phyloP scores from a whole-genome alignment of 2,329 filamentous ascomycete species.

The Colletotrichum sublineola region DNA sequence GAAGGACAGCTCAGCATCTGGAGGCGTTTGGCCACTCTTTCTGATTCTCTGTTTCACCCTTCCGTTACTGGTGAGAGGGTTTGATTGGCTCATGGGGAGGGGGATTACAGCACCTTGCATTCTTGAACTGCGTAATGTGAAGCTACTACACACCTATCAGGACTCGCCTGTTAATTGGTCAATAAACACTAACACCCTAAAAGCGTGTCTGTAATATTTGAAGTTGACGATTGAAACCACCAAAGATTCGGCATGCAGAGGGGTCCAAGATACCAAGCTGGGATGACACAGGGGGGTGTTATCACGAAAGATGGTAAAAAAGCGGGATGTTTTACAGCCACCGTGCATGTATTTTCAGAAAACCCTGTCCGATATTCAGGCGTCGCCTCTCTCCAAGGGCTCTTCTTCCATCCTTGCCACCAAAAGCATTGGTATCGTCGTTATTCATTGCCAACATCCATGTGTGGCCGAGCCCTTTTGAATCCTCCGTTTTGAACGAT shows the following conservation, averaged over 20 bases:
- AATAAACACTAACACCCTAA: background rate
- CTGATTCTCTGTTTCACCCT: constrained; percentile 2
- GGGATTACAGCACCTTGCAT: constrained; percentile 25
- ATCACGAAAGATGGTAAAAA: background rate
- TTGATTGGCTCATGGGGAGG: background rate
- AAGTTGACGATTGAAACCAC: background rate
- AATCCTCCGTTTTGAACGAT: constrained; percentile 2
- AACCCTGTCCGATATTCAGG: background rate
- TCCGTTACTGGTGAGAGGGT: background rate
- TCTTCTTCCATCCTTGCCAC: background rate
- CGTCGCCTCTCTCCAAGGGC: background rate
- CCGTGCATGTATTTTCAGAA: constrained; percentile 11
- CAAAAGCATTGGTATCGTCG: constrained; percentile 5
- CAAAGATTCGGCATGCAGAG: background rate
- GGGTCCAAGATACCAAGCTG: background rate
- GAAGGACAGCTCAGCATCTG: constrained; percentile 21
- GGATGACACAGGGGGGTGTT: background rate
- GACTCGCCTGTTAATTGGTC: background rate
- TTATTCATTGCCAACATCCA: constrained; percentile 4
- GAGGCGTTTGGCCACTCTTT: constrained; percentile 26
- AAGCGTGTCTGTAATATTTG: background rate
- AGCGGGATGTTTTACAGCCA: background rate
- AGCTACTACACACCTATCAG: background rate
- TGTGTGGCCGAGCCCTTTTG: background rate
- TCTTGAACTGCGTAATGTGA: constrained; percentile 4